A percentile compares a stretch with the other conserved stretches of the same genome.
phyloP scores from a whole-genome alignment of 2,329 filamentous ascomycete species.

The Pseudogymnoascus sp. region DNA sequence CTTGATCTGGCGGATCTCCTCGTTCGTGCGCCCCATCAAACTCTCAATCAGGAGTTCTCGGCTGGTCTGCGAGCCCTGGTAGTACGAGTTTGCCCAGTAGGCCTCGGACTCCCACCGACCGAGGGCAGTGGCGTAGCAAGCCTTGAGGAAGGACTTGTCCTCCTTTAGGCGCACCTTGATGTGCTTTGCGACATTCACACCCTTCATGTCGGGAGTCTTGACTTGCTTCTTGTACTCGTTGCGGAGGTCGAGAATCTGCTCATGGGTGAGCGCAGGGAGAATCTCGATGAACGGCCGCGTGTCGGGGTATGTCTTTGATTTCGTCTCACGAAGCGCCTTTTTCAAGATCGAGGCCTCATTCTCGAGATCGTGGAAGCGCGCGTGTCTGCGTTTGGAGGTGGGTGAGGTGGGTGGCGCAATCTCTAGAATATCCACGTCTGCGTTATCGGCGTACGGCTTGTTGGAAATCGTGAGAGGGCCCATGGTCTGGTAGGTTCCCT shows the following conservation, averaged over 20 bases:
- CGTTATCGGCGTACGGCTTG: constrained; percentile 41
- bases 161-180: constrained; percentile 71
- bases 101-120: constrained; percentile 89
- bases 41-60: constrained; percentile 88
- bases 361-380: constrained; percentile 76
- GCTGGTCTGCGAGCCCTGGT: constrained; percentile 76
- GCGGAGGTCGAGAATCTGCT: constrained; percentile 82
- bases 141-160: constrained; percentile 74
- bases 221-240: constrained; percentile 84
- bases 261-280: constrained; percentile 73
- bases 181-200: constrained; percentile 80
- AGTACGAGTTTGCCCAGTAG: constrained; percentile 98
- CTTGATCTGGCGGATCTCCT: constrained; percentile 83
- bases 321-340: constrained; percentile 55
- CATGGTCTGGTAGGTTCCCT: constrained; percentile 86
- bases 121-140: constrained; percentile 80
- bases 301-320: constrained; percentile 55
- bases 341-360: constrained; percentile 72
- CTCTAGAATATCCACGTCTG: constrained; percentile 29
- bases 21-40: constrained; percentile 81
- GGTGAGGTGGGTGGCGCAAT: constrained; percentile 47
- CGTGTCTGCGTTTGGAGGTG: constrained; percentile 49
- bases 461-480: constrained; percentile 61
- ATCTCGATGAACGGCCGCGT: constrained; percentile 70
- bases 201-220: constrained; percentile 69